Evolutionary conservation across 179 eudicot genomes (phyloP).

Genomic region (Spergularia azorica): DNA sequence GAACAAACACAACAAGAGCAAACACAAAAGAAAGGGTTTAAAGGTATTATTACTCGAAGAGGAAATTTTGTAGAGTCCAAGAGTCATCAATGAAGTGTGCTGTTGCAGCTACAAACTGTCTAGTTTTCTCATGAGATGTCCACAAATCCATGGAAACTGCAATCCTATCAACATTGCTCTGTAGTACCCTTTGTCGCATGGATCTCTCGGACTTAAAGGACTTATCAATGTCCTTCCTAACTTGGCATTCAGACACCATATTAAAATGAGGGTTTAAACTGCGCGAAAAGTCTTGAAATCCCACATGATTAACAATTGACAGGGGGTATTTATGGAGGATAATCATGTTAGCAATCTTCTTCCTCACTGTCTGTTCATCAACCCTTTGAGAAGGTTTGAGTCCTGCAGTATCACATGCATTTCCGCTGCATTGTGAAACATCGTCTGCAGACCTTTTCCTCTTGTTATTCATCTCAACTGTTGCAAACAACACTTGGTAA

Average conservation of each 20-base stretch:
- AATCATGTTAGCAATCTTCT: slow-evolving; percentile 7
- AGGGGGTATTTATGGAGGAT: background rate
- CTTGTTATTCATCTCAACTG: too few relatives aligned
- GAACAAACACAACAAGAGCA: too few relatives aligned
- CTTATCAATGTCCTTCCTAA: background rate
- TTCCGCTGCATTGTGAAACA: background rate
- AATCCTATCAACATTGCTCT: background rate
- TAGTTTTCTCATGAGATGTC: background rate
- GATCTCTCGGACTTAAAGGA: background rate
- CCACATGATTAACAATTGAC: background rate
- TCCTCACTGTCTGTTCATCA: background rate
- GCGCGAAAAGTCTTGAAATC: background rate
- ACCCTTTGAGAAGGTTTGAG: background rate
- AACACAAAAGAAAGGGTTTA: background rate
- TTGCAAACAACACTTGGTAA: too few relatives aligned
- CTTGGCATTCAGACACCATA: background rate
- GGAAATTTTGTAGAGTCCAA: background rate
- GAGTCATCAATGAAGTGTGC: slow-evolving; percentile 6
- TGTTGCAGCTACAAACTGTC: background rate
- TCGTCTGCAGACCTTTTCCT: background rate
- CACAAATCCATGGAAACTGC: slow-evolving; percentile 13
- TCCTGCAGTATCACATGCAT: background rate
- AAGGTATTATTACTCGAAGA: background rate
- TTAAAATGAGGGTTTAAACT: slow-evolving; percentile 5
- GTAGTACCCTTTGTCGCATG: background rate